A percentile compares a stretch with the other conserved stretches of the same genome.
These are phyloP conservation scores for Fragaria vesca DNA, from an alignment of 306 rosid genomes.

Conservation along the genomic window DNA sequence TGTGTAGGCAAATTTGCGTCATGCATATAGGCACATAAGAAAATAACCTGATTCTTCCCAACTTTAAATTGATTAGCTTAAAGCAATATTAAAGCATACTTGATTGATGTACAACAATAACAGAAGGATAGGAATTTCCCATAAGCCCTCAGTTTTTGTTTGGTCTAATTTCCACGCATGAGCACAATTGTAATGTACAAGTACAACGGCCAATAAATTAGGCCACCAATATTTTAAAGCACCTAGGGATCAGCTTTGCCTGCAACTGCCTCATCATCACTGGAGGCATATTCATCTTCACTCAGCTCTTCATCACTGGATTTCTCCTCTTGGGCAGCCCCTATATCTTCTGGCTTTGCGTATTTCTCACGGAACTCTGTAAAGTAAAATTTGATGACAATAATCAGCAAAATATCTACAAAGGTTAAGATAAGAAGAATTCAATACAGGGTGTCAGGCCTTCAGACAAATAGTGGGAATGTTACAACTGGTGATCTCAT, in stretches of 20 bases:
- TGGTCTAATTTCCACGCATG: slow-evolving; percentile 37
- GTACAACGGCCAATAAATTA: slow-evolving; percentile 25
- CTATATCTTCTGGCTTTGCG: slow-evolving; percentile 79
- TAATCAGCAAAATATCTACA: neutral
- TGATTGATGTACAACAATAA: slow-evolving; percentile 42
- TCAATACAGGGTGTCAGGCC: neutral
- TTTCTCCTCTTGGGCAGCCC: slow-evolving; percentile 49
- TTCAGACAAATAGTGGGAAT: neutral
- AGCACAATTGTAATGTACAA: slow-evolving; percentile 44
- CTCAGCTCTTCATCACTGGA: slow-evolving; percentile 76
- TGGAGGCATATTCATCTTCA: slow-evolving; percentile 68
- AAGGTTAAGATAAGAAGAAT: neutral
- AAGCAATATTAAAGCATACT: slow-evolving; percentile 35
- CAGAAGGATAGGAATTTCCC: slow-evolving; percentile 34
- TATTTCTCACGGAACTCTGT: slow-evolving; percentile 75
- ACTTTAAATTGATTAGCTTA: slow-evolving; percentile 22
- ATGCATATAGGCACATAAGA: neutral
- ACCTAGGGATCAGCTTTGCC: slow-evolving; percentile 71
- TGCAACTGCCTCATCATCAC: slow-evolving; percentile 53
- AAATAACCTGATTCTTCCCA: neutral
- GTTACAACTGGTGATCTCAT: neutral
- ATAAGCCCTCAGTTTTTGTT: slow-evolving; percentile 35
- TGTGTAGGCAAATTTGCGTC: neutral
- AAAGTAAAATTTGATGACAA: neutral
- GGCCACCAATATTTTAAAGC: slow-evolving; percentile 9